Evolutionary conservation across 768 basidiomycete species (phyloP).

Genomic region (Leucosporidium creatinivorum): DNA sequence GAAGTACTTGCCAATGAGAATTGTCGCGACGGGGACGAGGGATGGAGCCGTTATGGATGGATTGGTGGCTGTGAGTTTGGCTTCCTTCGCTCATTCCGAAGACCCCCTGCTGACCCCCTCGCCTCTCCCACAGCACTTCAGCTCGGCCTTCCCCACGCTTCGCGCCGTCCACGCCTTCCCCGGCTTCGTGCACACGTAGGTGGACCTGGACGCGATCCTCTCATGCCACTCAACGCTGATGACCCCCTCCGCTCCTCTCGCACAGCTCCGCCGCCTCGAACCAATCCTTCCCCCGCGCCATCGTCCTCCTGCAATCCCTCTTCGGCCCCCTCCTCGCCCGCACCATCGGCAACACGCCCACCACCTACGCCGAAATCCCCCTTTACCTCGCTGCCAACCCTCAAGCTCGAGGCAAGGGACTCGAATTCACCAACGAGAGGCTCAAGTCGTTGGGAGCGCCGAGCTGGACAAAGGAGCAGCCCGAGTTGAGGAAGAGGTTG

Average conservation of each 20-base stretch:
- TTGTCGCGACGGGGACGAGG: conserved; percentile 9
- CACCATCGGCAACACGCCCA: conserved; percentile 29
- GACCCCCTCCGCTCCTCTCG: background rate
- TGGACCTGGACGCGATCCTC: no score
- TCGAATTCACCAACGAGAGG: conserved; percentile 11
- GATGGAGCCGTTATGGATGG: conserved; percentile 21
- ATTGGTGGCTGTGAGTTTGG: conserved; percentile 6
- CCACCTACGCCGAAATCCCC: conserved; percentile 32
- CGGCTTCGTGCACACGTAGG: conserved; percentile 26
- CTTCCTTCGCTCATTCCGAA: background rate
- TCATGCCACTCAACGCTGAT: no score
- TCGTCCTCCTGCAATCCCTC: conserved; percentile 19
- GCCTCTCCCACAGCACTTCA: conserved; percentile 22
- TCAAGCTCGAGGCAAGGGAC: conserved; percentile 3
- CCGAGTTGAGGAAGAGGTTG: background rate
- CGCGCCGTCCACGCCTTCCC: conserved; percentile 35
- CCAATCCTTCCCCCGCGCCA: conserved; percentile 21
- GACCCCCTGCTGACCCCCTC: background rate
- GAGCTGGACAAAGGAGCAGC: conserved; percentile 16
- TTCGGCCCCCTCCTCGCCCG: conserved; percentile 22
- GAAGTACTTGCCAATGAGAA: conserved; percentile 5
- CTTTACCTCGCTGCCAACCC: conserved; percentile 33
- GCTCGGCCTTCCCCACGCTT: conserved; percentile 21
- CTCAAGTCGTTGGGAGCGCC: conserved; percentile 20
- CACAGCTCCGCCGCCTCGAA: conserved; percentile 3